Percentiles rank a stretch among this genome's conserved stretches.
Conservation (phyloP, 139 green algal genomes). For the Micractinium conductrix region DNA sequence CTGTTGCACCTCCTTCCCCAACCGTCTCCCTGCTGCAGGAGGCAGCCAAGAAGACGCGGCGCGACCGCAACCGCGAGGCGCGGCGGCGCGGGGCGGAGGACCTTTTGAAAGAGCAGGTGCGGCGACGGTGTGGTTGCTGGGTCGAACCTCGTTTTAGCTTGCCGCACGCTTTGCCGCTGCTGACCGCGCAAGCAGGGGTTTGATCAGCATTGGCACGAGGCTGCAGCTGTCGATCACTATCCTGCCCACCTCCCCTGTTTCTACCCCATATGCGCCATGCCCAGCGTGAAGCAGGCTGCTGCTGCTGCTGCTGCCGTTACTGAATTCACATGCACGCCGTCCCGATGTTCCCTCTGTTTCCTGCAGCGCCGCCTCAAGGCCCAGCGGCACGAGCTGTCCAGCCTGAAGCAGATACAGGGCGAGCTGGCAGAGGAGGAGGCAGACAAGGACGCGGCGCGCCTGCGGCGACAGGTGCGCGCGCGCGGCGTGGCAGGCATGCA, state of each 20-base stretch:
- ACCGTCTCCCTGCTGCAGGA: conserved; percentile 35
- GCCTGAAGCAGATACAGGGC: conserved; percentile 12
- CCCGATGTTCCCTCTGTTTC: no score
- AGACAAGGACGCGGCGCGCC: conserved; percentile 36
- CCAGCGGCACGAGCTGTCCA: conserved; percentile 34
- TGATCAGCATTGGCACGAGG: no score
- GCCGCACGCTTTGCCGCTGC: no score
- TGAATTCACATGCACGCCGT: no score
- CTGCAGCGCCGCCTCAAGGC: conserved; percentile 29
- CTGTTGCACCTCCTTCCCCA: neutral
- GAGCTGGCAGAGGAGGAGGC: conserved; percentile 37
- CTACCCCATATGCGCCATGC: neutral
- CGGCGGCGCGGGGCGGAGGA: conserved; percentile 38
- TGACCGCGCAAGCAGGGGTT: no score
- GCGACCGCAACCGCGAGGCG: conserved; percentile 26
- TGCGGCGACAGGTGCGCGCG: conserved; percentile 37
- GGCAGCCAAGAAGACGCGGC: conserved; percentile 27
- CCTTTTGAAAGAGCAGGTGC: conserved; percentile 47
- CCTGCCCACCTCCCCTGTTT: neutral
- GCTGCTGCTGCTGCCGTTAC: no score
- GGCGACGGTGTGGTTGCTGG: neutral
- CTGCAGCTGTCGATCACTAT: neutral
- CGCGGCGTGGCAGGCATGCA: neutral
- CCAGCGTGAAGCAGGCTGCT: no score
- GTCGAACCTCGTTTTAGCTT: no score